Evolutionary conservation across 2,329 filamentous ascomycete genomes (phyloP).

Genomic region (Fusarium duplospermum): DNA sequence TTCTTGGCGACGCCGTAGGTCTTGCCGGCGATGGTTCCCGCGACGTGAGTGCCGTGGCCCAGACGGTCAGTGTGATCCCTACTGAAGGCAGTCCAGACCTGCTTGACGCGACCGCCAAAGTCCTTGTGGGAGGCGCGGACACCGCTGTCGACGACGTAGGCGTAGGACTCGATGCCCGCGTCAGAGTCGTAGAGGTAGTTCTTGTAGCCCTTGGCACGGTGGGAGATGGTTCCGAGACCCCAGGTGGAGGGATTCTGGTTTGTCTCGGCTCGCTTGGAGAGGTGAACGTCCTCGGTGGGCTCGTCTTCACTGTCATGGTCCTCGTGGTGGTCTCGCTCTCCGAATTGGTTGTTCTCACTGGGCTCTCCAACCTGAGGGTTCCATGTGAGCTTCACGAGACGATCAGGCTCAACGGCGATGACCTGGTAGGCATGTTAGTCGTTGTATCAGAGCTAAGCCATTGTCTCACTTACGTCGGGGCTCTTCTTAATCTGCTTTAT

Average conservation of each 20-base stretch:
- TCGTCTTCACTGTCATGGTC: background rate
- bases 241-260: slow-evolving; percentile 46
- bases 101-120: slow-evolving; percentile 63
- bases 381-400: slow-evolving; percentile 41
- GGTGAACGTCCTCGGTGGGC: background rate
- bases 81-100: slow-evolving; percentile 42
- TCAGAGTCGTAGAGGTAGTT: slow-evolving; percentile 63
- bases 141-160: slow-evolving; percentile 74
- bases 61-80: slow-evolving; percentile 45
- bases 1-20: slow-evolving; percentile 58
- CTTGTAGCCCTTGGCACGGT: slow-evolving; percentile 40
- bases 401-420: slow-evolving; percentile 45
- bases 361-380: slow-evolving; percentile 17
- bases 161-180: slow-evolving; percentile 61
- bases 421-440: slow-evolving; percentile 38
- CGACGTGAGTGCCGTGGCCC: slow-evolving; percentile 58
- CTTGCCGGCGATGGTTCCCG: slow-evolving; percentile 50
- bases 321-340: background rate
- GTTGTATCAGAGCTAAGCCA: too few species aligned
- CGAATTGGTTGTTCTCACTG: background rate
- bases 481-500: slow-evolving; percentile 55
- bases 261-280: slow-evolving; percentile 42
- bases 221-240: slow-evolving; percentile 49
- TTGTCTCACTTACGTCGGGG: slow-evolving; percentile 52
- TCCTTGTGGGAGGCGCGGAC: slow-evolving; percentile 65